Base-by-base conservation (phyloP, 805 yeast species). In the Schizosaccharomyces pombe region DNA sequence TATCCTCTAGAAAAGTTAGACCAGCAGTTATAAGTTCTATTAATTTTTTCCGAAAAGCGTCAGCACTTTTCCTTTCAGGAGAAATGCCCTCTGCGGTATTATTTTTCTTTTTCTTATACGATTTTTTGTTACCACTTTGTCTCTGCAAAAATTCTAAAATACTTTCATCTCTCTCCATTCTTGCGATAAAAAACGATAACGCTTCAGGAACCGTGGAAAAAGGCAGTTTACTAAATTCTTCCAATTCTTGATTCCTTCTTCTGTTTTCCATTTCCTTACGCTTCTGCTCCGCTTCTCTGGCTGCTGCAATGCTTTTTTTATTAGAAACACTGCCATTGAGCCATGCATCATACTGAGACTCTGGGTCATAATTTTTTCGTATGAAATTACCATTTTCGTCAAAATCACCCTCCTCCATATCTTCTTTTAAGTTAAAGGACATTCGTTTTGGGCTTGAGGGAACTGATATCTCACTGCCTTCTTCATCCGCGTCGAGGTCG, bases 301-400 rank as follows among this genome's bases (percentile, higher is more conserved):
- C 53, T 43, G 64, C 62, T 3, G 75, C 75, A 11, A 56, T 62
- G 30, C 56, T 55, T 6, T 72, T 68, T 52, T 72, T 75, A 22
- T 60, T 58, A 56, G 64, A 63, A 40, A 66, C 64, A 4, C 66
- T 52, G 4, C 66, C 71, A 19, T 58, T 58, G 34, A 72, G 60
- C 72, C 75, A 72, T 2, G 57, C 57, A 56, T 73, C 77, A 51
- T 69, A 70, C 28, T 47, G 37, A n/a, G 37, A 57, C 33, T 64
- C 65, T 1, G 60, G 58, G 32, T 62, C 64, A 30, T 66, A 70
- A 2, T 69, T 71, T 14, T 66, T 64, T 28, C 72, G 66, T 19
- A 77, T 66, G 59, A 68, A 80, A 59, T 77, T 79, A 1, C 85
- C 85, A 40, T 73, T 75, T 39, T 66, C 70, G 59, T 80, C 85